These are phyloP conservation scores for Ustilago sp. DNA, from an alignment of 1,284 basidiomycete genomes.

Conservation along the genomic window DNA sequence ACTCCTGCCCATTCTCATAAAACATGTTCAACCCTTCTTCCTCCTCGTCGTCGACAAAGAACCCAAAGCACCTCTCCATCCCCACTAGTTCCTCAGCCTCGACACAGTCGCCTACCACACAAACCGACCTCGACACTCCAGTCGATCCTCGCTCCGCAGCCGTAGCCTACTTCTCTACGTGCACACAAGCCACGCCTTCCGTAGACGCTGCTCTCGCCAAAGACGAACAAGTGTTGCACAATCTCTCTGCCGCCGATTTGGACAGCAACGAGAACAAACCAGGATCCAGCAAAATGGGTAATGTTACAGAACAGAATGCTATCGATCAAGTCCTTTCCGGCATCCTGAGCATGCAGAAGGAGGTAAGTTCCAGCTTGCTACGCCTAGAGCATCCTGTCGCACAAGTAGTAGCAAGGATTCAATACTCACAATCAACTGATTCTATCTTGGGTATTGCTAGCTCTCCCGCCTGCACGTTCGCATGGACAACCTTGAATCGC, in stretches of 20 bases:
- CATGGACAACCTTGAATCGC: constrained; percentile 56
- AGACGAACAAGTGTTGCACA: constrained; percentile 29
- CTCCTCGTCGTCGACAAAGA: constrained; percentile 6
- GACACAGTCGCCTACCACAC: constrained; percentile 33
- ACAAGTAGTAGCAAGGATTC: background rate
- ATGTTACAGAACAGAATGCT: constrained; percentile 33
- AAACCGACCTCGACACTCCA: constrained; percentile 14
- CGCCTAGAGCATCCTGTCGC: background rate
- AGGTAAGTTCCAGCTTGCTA: constrained; percentile 38
- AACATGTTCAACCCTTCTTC: background rate
- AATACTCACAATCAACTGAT: constrained; percentile 4
- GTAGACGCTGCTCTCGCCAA: constrained; percentile 9
- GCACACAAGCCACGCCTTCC: constrained; percentile 5
- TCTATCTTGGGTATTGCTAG: constrained; percentile 16
- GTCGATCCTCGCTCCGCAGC: constrained; percentile 7
- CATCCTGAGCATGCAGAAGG: constrained; percentile 61
- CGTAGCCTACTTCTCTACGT: constrained; percentile 4
- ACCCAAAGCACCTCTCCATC: constrained; percentile 25
- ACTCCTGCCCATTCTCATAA: background rate
- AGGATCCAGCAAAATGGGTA: constrained; percentile 31
- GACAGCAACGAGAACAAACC: background rate
- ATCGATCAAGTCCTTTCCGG: constrained; percentile 62
- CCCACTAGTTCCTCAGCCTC: constrained; percentile 9
- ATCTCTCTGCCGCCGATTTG: constrained; percentile 20
- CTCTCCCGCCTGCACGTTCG: constrained; percentile 55